Evolutionary conservation across 2,329 filamentous ascomycete genomes (phyloP), one percentile per base, ranked within the genome.

Genomic region (Calonectria hongkongensis): DNA sequence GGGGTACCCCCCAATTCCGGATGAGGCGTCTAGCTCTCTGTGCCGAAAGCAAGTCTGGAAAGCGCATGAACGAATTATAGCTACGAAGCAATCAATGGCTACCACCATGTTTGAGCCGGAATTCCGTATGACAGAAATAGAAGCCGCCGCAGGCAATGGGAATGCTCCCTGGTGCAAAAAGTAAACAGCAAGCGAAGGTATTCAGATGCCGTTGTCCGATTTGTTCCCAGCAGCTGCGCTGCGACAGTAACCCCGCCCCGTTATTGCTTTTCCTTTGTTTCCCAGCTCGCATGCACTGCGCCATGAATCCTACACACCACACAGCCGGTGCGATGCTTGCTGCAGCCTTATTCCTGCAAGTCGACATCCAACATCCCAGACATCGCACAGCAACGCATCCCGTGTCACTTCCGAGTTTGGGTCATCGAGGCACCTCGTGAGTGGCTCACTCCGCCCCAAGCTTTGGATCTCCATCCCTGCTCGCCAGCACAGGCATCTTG

Each of bases 401-500:
- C 50, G 39, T 58, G 39, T 45, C 63, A 51, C 68, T 68, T n/a
- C 70, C 70, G 27, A 48, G 56, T 64, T 68, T 67, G 69, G 48
- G 65, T 41, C 65, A 56, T 67, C 47, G 27, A 36, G 33, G 30
- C 25, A 51, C 28, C 58, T 18, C 47, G 54, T 75, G 70, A 72
- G 70, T 78, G 74, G 75, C 75, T 79, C 71, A 66, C 58, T 47
- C 69, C 33, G 65, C 58, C 60, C 66, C 51, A 56, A 65, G 64
- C 50, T 73, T 66, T 71, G 75, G 74, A 74, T 79, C 73, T 65
- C 67, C 62, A 79, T 77, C 78, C 78, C 78, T 79, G 74, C 68
- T 73, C 75, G 73, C 71, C 73, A 78, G 58, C 65, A 47, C 68
- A 71, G 45, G 63, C 67, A 50, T 65, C 66, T 68, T 64, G 47